Evolutionary conservation across 2,329 filamentous ascomycete species (phyloP).

Genomic region (Calonectria hongkongensis): DNA sequence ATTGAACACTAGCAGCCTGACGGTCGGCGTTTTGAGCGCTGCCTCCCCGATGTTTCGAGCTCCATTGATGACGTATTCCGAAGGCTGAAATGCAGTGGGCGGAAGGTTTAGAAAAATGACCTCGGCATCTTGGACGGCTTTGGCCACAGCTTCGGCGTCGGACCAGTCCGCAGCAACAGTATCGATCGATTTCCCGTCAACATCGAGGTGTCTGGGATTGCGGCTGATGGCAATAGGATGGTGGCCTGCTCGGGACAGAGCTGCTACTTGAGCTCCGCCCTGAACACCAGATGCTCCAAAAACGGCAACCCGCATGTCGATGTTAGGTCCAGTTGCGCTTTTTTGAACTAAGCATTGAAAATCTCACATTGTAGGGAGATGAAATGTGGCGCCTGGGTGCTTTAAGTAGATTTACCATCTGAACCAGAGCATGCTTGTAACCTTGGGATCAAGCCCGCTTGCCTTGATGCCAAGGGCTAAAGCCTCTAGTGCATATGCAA

Average conservation of each 20-base stretch:
- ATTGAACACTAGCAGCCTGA: not conserved
- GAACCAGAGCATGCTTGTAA: no score
- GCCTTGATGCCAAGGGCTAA: no score
- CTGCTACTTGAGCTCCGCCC: not conserved
- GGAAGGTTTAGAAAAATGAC: not conserved
- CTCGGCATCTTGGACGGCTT: not conserved
- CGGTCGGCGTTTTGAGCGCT: not conserved
- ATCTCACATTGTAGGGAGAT: no score
- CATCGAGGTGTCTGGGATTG: not conserved
- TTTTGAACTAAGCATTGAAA: no score
- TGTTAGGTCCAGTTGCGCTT: no score
- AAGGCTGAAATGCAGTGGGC: not conserved
- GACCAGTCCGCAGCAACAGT: not conserved
- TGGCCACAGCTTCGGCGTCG: not conserved
- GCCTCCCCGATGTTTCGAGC: not conserved
- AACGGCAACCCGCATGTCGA: not conserved
- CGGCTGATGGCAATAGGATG: not conserved
- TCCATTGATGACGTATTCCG: not conserved
- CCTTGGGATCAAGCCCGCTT: no score
- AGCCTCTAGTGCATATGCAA: no score
- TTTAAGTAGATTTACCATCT: no score
- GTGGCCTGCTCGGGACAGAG: not conserved
- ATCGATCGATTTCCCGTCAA: not conserved
- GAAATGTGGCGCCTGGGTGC: no score
- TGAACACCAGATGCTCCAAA: not conserved